Percentiles rank a stretch among this genome's conserved stretches.
These are phyloP conservation scores for Colletotrichum scovillei DNA, from an alignment of 2,329 filamentous ascomycete genomes.

Conservation along the genomic window DNA sequence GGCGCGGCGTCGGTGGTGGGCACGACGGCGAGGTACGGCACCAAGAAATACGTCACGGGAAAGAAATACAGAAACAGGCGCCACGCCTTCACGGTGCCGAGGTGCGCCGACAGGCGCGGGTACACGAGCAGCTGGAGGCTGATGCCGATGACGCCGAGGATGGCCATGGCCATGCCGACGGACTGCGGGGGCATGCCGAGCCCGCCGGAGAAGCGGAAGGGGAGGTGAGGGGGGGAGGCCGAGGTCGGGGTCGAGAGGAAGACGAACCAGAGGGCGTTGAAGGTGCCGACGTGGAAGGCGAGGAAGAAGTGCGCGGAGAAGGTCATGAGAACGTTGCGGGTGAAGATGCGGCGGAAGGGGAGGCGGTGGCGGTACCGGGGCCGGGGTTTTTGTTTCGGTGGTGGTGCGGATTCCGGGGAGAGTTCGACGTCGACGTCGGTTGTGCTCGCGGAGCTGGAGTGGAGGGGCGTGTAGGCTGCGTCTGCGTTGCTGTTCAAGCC, in stretches of 20 bases:
- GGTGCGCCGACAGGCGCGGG: slow-evolving; percentile 71
- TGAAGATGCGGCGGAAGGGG: slow-evolving; percentile 66
- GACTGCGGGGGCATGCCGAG: slow-evolving; percentile 77
- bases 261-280: slow-evolving; percentile 80
- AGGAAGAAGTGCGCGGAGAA: slow-evolving; percentile 76
- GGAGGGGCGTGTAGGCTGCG: slow-evolving; percentile 48
- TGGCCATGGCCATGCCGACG: slow-evolving; percentile 82
- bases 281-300: slow-evolving; percentile 79
- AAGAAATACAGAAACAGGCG: slow-evolving; percentile 77
- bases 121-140: slow-evolving; percentile 78
- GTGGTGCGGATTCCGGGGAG: slow-evolving; percentile 38
- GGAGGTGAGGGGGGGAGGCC: slow-evolving; percentile 48
- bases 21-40: slow-evolving; percentile 78
- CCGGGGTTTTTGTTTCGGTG: slow-evolving; percentile 13
- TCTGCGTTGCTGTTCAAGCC: too few relatives aligned
- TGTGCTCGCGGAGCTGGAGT: slow-evolving; percentile 42
- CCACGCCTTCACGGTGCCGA: slow-evolving; percentile 77
- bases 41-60: slow-evolving; percentile 74
- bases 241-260: slow-evolving; percentile 76
- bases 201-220: slow-evolving; percentile 78
- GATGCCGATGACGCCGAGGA: slow-evolving; percentile 82
- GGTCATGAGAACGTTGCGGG: slow-evolving; percentile 63
- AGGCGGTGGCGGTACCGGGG: slow-evolving; percentile 59
- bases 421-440: slow-evolving; percentile 44
- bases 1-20: slow-evolving; percentile 62